phyloP scores from a whole-genome alignment of 805 yeast genomes.

The Grigorovia humatica region DNA sequence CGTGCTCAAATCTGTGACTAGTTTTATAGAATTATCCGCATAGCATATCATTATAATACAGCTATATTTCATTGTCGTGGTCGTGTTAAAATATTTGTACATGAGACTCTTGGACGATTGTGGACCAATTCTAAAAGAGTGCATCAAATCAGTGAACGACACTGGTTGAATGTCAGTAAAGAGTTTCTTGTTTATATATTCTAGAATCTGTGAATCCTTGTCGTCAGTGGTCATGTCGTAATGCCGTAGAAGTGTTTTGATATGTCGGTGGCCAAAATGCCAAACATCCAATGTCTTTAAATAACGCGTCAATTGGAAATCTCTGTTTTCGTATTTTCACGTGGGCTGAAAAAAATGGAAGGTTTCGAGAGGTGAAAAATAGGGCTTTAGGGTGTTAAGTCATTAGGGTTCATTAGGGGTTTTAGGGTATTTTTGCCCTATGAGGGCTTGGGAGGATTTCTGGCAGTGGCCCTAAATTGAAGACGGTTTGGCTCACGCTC shows the following conservation, averaged over 20 bases:
- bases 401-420: too few species aligned
- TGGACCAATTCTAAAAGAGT: conserved; percentile 17
- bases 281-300: too few species aligned
- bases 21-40: conserved; percentile 12
- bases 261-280: too few species aligned
- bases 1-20: conserved; percentile 14
- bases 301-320: too few species aligned
- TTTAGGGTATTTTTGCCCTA: too few species aligned
- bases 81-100: conserved; percentile 21
- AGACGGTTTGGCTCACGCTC: too few species aligned
- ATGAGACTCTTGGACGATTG: conserved; percentile 20
- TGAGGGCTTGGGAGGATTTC: too few species aligned
- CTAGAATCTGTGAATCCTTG: neutral
- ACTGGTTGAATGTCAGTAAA: conserved; percentile 21
- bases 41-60: conserved; percentile 21
- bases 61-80: conserved; percentile 16
- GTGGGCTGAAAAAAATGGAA: too few species aligned
- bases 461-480: too few species aligned
- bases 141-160: conserved; percentile 21
- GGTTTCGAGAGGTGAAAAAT: too few species aligned
- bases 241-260: neutral
- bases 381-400: too few species aligned
- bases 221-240: neutral
- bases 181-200: conserved; percentile 17
- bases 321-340: too few species aligned